phyloP scores from a whole-genome alignment of 2,329 filamentous ascomycete species.

The Alternaria novae-zelandiae region DNA sequence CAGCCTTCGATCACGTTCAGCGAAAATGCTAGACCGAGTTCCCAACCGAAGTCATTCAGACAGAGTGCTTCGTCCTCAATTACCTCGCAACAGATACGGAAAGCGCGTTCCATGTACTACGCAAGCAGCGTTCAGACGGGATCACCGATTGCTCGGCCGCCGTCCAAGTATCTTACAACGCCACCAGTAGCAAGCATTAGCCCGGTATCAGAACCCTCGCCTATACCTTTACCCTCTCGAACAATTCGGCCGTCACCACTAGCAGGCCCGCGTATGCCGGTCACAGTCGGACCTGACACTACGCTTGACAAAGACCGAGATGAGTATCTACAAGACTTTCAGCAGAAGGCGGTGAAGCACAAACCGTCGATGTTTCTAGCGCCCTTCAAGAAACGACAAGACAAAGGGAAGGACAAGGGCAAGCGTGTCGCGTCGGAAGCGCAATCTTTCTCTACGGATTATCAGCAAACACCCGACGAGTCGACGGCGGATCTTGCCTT shows the following conservation, averaged over 20 bases:
- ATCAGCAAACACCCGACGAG: constrained; percentile 14
- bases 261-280: constrained; percentile 31
- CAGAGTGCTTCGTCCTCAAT: constrained; percentile 32
- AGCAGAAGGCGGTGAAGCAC: constrained; percentile 49
- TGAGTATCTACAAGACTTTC: constrained; percentile 50
- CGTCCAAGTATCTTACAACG: constrained; percentile 41
- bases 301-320: constrained; percentile 47
- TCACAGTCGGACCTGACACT: constrained; percentile 31
- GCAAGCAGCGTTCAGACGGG: constrained; percentile 48
- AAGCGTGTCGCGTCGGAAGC: constrained; percentile 21
- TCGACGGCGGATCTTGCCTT: constrained; percentile 16
- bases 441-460: constrained; percentile 17
- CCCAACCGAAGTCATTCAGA: constrained; percentile 33
- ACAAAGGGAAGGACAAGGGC: constrained; percentile 32
- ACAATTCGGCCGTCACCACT: constrained; percentile 26
- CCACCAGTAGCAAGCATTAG: constrained; percentile 18
- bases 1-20: constrained; percentile 30
- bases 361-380: constrained; percentile 53
- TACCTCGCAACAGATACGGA: constrained; percentile 46
- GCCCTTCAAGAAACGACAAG: constrained; percentile 53
- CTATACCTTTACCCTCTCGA: constrained; percentile 7
- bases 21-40: constrained; percentile 34
- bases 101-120: constrained; percentile 49
- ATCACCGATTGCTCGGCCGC: constrained; percentile 44
- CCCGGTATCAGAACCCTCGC: constrained; percentile 6